These are phyloP conservation scores for Pichia heedii DNA, from an alignment of 805 yeast species.

Conservation along the genomic window DNA sequence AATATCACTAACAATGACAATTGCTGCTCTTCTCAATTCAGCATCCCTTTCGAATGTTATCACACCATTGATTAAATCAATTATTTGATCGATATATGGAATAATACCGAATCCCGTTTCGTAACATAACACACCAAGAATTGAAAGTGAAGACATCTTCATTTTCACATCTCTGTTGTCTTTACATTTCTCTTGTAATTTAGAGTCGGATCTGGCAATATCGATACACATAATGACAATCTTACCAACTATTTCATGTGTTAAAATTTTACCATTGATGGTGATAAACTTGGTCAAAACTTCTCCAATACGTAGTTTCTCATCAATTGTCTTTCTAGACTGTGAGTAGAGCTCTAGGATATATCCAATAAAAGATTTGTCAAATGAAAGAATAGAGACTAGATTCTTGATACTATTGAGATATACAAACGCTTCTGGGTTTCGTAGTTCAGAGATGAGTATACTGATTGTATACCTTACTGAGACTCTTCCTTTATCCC, in stretches of 20 bases:
- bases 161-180: constrained; percentile 42
- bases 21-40: constrained; percentile 61
- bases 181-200: neutral
- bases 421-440: constrained; percentile 81
- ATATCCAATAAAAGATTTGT: constrained; percentile 18
- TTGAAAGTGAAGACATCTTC: constrained; percentile 80
- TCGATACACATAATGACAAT: constrained; percentile 37
- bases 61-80: constrained; percentile 75
- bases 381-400: constrained; percentile 42
- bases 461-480: constrained; percentile 46
- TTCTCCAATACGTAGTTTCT: constrained; percentile 74
- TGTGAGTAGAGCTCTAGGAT: constrained; percentile 10
- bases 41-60: constrained; percentile 47
- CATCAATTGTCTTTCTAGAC: constrained; percentile 38
- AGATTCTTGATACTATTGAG: constrained; percentile 77
- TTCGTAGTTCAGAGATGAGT: constrained; percentile 57
- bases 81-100: constrained; percentile 40
- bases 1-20: constrained; percentile 58
- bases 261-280: constrained; percentile 37
- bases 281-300: constrained; percentile 56
- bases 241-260: constrained; percentile 30
- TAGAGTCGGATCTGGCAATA: constrained; percentile 2
- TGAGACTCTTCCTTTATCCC: constrained; percentile 10
- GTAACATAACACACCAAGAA: constrained; percentile 65
- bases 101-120: constrained; percentile 36